A percentile compares a stretch with the other conserved stretches of the same genome.
These are phyloP conservation scores for Dacryopinax spathularia DNA, from an alignment of 768 basidiomycete genomes.

Conservation along the genomic window DNA sequence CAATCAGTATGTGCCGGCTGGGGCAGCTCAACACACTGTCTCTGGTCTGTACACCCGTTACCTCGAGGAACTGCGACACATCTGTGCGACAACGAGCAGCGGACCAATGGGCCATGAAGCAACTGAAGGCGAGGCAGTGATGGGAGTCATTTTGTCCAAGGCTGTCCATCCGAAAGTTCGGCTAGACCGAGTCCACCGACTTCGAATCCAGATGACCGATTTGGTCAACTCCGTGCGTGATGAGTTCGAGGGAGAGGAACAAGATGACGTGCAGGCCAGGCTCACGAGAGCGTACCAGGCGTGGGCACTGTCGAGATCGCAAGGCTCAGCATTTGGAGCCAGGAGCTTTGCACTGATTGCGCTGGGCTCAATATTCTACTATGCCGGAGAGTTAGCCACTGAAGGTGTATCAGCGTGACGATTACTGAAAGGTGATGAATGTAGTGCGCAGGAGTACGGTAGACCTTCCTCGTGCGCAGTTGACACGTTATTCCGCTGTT, in stretches of 20 bases:
- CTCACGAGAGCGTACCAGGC: constrained; percentile 48
- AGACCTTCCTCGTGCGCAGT: too few relatives aligned
- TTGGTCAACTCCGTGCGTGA: constrained; percentile 39
- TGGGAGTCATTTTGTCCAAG: constrained; percentile 59
- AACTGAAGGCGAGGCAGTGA: constrained; percentile 57
- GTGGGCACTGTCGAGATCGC: constrained; percentile 43
- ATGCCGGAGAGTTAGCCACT: too few relatives aligned
- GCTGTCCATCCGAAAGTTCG: constrained; percentile 50
- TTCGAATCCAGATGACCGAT: constrained; percentile 41
- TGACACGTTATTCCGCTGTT: too few relatives aligned
- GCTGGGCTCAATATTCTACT: constrained; percentile 45
- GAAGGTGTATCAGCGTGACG: too few relatives aligned
- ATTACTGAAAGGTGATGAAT: too few relatives aligned
- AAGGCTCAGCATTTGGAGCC: constrained; percentile 19
- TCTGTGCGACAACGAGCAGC: constrained; percentile 43
- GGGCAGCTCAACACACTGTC: not conserved
- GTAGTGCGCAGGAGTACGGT: too few relatives aligned
- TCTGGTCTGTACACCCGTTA: constrained; percentile 40
- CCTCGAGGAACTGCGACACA: constrained; percentile 52
- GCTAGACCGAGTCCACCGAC: constrained; percentile 35
- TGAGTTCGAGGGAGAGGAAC: constrained; percentile 17
- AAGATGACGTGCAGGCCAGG: constrained; percentile 23
- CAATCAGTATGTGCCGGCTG: not conserved
- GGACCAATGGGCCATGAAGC: not conserved
- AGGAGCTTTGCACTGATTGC: constrained; percentile 58